These are phyloP conservation scores for Neurospora sp. DNA, from an alignment of 495 filamentous ascomycete species.

Conservation along the genomic window DNA sequence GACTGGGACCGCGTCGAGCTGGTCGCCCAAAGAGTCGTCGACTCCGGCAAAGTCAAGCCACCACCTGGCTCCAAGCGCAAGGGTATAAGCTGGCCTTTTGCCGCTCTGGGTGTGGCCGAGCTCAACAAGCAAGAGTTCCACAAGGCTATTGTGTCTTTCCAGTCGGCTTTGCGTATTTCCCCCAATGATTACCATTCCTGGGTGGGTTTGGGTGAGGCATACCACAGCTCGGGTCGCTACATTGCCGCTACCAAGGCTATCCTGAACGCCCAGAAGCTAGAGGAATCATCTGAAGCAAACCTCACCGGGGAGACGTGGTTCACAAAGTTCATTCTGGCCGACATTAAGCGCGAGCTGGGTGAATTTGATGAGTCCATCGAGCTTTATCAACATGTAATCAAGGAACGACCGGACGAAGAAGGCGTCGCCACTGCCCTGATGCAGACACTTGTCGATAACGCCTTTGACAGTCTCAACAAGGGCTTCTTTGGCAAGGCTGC, in stretches of 20 bases:
- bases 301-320: conserved; percentile 69
- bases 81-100: conserved; percentile 90
- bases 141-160: conserved; percentile 82
- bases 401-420: conserved; percentile 56
- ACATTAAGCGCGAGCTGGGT: conserved; percentile 83
- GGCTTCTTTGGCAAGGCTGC: conserved; percentile 76
- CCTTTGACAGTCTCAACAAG: conserved; percentile 62
- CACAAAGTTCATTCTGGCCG: conserved; percentile 92
- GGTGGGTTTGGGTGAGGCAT: conserved; percentile 92
- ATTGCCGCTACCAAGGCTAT: conserved; percentile 90
- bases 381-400: conserved; percentile 63
- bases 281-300: conserved; percentile 37
- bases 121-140: conserved; percentile 87
- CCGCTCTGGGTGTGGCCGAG: conserved; percentile 93
- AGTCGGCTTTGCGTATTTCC: conserved; percentile 73
- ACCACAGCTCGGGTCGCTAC: conserved; percentile 86
- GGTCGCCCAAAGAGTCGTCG: conserved; percentile 80
- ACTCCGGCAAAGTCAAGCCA: conserved; percentile 81
- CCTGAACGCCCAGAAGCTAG: conserved; percentile 62
- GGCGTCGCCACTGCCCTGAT: conserved; percentile 79
- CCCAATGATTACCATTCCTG: conserved; percentile 87
- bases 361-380: conserved; percentile 73
- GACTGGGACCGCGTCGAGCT: conserved; percentile 97
- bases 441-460: conserved; percentile 75
- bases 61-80: conserved; percentile 85